phyloP scores from a whole-genome alignment of 768 basidiomycete genomes.

The Sporobolomyces phaffii region DNA sequence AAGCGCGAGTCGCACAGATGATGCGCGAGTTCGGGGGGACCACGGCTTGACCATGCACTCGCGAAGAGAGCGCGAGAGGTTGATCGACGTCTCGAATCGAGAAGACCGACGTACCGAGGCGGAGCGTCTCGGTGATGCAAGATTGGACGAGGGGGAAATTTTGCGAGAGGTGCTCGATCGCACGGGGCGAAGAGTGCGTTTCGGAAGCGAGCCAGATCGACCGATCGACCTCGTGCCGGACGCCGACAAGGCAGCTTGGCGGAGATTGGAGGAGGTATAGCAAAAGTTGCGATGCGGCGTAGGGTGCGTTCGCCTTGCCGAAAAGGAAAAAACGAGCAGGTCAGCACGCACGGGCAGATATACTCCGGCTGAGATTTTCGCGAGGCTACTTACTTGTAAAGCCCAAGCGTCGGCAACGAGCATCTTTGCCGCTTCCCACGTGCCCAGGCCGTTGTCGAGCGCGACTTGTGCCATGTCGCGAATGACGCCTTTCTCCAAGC shows the following conservation, averaged over 20 bases:
- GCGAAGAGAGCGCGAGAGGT: not conserved
- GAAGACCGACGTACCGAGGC: constrained; percentile 28
- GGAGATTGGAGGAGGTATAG: constrained; percentile 28
- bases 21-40: constrained; percentile 1
- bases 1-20: constrained; percentile 14
- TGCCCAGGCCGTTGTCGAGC: not conserved
- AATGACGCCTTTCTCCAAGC: constrained; percentile 32
- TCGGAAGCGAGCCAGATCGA: not conserved
- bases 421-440: constrained; percentile 6
- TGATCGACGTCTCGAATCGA: constrained; percentile 24
- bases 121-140: constrained; percentile 36
- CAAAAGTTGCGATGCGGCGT: constrained; percentile 18
- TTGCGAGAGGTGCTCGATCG: not conserved
- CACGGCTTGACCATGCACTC: not conserved
- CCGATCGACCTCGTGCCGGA: constrained; percentile 19
- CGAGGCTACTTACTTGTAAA: not conserved
- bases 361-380: too few relatives aligned
- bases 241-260: not conserved
- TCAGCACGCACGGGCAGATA: too few relatives aligned
- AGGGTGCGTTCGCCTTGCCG: constrained; percentile 33
- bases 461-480: constrained; percentile 24
- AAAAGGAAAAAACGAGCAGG: not conserved
- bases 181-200: not conserved
- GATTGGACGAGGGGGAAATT: constrained; percentile 28
- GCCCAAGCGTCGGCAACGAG: constrained; percentile 33